Conservation (phyloP, 306 rosid genomes). For the Cucurbita ficifolia region DNA sequence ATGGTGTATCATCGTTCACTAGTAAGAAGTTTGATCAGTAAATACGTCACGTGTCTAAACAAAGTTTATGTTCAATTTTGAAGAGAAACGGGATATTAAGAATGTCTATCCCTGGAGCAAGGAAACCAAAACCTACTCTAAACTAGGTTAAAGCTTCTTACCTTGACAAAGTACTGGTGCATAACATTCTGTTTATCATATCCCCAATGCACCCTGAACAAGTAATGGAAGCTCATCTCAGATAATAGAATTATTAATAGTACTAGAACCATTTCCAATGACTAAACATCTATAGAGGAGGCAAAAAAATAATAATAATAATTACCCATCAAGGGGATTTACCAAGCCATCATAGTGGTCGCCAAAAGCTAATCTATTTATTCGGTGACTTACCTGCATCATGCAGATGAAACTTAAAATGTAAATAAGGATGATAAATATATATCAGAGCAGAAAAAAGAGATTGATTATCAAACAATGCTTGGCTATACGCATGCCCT, state of each 20-base stretch:
- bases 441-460: neutral
- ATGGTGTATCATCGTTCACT: neutral
- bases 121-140: neutral
- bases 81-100: neutral
- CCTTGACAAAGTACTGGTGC: slow-evolving; percentile 90
- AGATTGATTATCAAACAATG: neutral
- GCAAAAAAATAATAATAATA: slow-evolving; percentile 14
- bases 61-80: neutral
- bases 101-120: neutral
- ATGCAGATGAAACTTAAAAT: slow-evolving; percentile 16
- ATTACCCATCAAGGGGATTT: slow-evolving; percentile 94
- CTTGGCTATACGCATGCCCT: neutral
- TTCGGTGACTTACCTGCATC: slow-evolving; percentile 75
- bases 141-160: slow-evolving; percentile 18
- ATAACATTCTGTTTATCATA: slow-evolving; percentile 44
- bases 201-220: slow-evolving; percentile 63
- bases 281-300: neutral
- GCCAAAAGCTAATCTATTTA: slow-evolving; percentile 75
- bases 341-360: slow-evolving; percentile 57
- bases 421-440: neutral
- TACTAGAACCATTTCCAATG: too few relatives aligned
- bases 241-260: neutral
- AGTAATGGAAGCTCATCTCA: neutral
- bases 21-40: neutral
- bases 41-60: neutral